Base-by-base conservation (phyloP, 768 basidiomycete genomes). In the Pholiota microspora region DNA sequence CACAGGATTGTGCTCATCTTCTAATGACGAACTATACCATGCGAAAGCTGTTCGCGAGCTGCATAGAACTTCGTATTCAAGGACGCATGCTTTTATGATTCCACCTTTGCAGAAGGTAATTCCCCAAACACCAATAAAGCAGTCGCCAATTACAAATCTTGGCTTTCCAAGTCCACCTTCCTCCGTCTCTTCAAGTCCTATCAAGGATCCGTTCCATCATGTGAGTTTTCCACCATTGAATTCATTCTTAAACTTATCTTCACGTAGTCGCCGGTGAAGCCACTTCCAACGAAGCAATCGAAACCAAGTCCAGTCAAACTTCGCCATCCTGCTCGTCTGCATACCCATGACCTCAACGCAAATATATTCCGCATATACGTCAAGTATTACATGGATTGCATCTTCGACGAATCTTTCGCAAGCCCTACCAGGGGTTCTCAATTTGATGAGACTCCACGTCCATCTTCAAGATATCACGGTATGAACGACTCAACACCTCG, bases 371-470 rank as follows among this genome's bases (percentile, higher is more conserved):
- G 86, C 9, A 78, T 89, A 34, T 90, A 92, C 60, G 59, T 92
- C 56, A 89, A 88, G 59, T 85, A 91, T 59, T 92, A 83, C 67
- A 87, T 92, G 85, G 83, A 88, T 60, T 74, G 84, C 61, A 77
- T 76, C 7, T 29, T 35, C 21, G 32, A 45, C 42, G 53, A 51
- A 58, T 9, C 56, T 57, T 24, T 62, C 73, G n/a, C 36, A 53
- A 23, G 72, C 74, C 75, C 77, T 0, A 78, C 71, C 1, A 80
- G 75, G 60, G 62, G 51, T 5, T 44, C 57, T 9, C 56, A 65
- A 34, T 6, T 49, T 45, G 38, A 61, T 51, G 57, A 38, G 16
- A 62, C 58, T 7, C 59, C 59, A 9, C 52, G 55, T 28, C 55
- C 55, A 36, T 45, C 44, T 25, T 47, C 58, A 13, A 9, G 54